Evolutionary conservation across 176 grass and related monocot species (phyloP), one percentile per base, ranked within the genome.

Genomic region (Leersia perrieri): DNA sequence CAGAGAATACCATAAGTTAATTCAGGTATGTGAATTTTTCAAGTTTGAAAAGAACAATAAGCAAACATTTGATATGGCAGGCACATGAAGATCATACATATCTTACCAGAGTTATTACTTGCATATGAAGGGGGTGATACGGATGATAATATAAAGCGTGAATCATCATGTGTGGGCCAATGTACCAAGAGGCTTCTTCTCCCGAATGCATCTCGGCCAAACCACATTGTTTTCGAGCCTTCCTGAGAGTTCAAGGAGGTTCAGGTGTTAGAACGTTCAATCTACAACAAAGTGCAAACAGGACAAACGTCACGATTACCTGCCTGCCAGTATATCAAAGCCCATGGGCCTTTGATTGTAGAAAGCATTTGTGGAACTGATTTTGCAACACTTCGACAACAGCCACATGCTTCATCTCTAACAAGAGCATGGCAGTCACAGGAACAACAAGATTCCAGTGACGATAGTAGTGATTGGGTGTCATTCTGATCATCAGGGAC

Each of bases 241-340:
- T 47, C 20, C 95, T 95, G 76, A 33, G 64, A 87, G 63, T 87
- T 73, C 73, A 83, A 87, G 2, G 26, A 70, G 16, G 22, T 33
- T 11, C 31, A 5, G 9, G 68, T 75, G 68, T 78, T 44, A 84
- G 66, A 75, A 83, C 83, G 33, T 25, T 55, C 11, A 39, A 78
- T 67, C 32, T 44, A 41, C 8, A 78, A 55, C 11, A 68, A 62
- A 62, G 1, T n/a, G 29, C 30, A 83, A 82, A 64, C 27, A 33
- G 51, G 9, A 23, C 22, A 63, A 57, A 35, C 45, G 55, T 67
- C 12, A 30, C 38, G 69, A 76, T 31, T 90, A 95, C 93, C 85
- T 87, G 89, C 95, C 92, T 98, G 88, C 92, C 90, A 95, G 64
- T 93, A 98, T 83, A 95, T 87, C 70, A 98, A 95, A 78, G 92